A percentile compares a stretch with the other conserved stretches of the same genome.
Evolutionary conservation across 1,284 basidiomycete species (phyloP).

Genomic region (Pholiota adiposa): DNA sequence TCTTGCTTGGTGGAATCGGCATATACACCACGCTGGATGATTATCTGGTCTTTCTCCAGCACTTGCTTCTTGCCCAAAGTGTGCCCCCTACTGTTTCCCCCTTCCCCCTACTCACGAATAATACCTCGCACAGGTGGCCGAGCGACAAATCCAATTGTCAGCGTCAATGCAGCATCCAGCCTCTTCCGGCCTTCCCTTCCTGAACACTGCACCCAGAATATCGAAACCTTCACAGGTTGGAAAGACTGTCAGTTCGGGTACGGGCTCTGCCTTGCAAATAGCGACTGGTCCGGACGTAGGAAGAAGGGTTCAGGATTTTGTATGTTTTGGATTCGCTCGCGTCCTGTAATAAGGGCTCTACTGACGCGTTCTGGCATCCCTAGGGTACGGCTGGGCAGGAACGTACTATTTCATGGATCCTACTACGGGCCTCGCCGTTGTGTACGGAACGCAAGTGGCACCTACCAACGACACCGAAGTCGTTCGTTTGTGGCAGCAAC

Average conservation of each 20-base stretch:
- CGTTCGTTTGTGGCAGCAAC: constrained; percentile 19
- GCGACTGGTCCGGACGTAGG: constrained; percentile 28
- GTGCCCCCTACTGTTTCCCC: neutral
- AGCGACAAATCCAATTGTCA: constrained; percentile 21
- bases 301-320: constrained; percentile 32
- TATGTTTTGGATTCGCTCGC: constrained; percentile 6
- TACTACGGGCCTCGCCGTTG: constrained; percentile 32
- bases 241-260: constrained; percentile 26
- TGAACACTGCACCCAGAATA: neutral
- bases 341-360: too few species aligned
- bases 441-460: constrained; percentile 34
- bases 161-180: constrained; percentile 13
- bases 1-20: constrained; percentile 28
- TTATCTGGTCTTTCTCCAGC: constrained; percentile 33
- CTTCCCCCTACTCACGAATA: neutral
- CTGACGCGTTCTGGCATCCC: too few species aligned
- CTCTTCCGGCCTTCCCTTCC: constrained; percentile 24
- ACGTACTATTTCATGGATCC: constrained; percentile 37
- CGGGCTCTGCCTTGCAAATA: constrained; percentile 27
- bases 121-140: constrained; percentile 15
- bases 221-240: constrained; percentile 17
- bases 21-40: constrained; percentile 32
- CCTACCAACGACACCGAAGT: constrained; percentile 28
- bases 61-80: constrained; percentile 36
- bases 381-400: constrained; percentile 39